Conservation (phyloP, 306 rosid genomes). For the Ceratonia siliqua region DNA sequence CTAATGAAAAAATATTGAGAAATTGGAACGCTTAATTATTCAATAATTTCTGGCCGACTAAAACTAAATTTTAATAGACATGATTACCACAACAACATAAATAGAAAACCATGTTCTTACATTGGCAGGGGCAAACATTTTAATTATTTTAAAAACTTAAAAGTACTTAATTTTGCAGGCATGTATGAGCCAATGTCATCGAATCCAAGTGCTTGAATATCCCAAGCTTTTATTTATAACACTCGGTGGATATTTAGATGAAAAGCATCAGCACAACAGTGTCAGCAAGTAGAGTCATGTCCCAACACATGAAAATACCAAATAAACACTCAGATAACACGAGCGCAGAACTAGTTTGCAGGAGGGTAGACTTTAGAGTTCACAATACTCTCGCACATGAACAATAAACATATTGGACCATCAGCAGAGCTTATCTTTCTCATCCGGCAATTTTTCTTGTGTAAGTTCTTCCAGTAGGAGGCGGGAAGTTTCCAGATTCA, state of each 20-base stretch:
- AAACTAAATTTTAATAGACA: no score
- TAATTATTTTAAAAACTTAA: no score
- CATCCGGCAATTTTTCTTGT: constrained; percentile 80
- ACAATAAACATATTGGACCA: background rate
- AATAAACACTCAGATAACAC: background rate
- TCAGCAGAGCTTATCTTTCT: constrained; percentile 1
- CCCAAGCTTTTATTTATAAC: background rate
- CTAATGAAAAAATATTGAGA: no score
- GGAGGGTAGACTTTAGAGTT: background rate
- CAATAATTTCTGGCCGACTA: no score
- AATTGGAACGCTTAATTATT: no score
- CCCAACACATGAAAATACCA: constrained; percentile 15
- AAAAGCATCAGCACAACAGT: constrained; percentile 19
- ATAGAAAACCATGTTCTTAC: no score
- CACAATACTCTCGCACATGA: background rate
- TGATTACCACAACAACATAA: no score
- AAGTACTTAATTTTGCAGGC: no score
- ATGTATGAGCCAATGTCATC: no score
- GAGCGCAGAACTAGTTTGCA: background rate
- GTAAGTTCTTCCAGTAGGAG: constrained; percentile 60
- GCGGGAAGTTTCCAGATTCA: constrained; percentile 62
- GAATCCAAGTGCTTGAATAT: background rate
- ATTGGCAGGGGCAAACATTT: no score
- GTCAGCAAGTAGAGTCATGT: background rate
- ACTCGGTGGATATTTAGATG: background rate